phyloP scores from a whole-genome alignment of 73 alveolate species.

The Halteria grandinella region DNA sequence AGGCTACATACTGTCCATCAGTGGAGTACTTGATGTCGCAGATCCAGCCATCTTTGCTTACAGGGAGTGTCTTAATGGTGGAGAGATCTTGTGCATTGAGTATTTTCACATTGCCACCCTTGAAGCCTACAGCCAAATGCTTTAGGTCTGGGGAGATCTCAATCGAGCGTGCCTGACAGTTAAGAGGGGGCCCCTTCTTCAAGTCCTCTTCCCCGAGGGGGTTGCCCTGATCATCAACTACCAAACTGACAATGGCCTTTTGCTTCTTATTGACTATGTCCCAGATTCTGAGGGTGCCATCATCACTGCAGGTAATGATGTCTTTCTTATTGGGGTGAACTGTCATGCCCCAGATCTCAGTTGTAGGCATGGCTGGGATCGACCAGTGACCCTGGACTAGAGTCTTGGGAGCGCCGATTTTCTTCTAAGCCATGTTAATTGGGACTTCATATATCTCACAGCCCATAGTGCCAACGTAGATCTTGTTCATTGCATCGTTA shows the following conservation, averaged over 20 bases:
- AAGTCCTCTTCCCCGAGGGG: too few species aligned
- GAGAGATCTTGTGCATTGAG: too few species aligned
- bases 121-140: slow-evolving; percentile 94
- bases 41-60: too few species aligned
- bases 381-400: slow-evolving; percentile 72
- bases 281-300: slow-evolving; percentile 86
- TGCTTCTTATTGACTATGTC: slow-evolving; percentile 54
- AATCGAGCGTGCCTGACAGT: slow-evolving; percentile 79
- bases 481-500: too few species aligned
- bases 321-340: slow-evolving; percentile 58
- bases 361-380: slow-evolving; percentile 69
- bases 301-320: slow-evolving; percentile 78
- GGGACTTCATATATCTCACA: slow-evolving; percentile 87
- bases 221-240: too few species aligned
- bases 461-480: slow-evolving; percentile 90
- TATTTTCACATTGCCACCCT: slow-evolving; percentile 95
- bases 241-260: too few species aligned
- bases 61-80: too few species aligned
- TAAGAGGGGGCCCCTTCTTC: slow-evolving; percentile 67
- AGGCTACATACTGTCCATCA: slow-evolving; percentile 89
- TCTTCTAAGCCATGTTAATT: slow-evolving; percentile 8
- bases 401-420: slow-evolving; percentile 60
- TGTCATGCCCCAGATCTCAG: slow-evolving; percentile 89
- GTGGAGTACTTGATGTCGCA: slow-evolving; percentile 96
- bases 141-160: slow-evolving; percentile 89